Conservation (phyloP, 2,329 filamentous ascomycete species). For the Colletotrichum zoysiae region DNA sequence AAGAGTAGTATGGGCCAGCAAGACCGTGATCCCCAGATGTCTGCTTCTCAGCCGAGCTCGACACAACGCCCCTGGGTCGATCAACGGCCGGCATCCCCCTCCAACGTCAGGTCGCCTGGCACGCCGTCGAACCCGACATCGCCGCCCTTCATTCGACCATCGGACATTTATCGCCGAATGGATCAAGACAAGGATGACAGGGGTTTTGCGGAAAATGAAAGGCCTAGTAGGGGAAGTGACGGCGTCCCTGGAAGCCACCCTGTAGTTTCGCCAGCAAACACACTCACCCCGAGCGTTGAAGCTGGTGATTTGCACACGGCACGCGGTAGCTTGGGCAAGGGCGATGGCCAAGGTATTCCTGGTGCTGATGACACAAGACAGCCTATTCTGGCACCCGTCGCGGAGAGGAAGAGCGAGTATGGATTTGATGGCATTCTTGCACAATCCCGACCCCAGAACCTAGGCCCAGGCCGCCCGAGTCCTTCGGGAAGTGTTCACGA, state of each 20-base stretch:
- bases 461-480: conserved; percentile 15
- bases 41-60: conserved; percentile 49
- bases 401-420: conserved; percentile 71
- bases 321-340: conserved; percentile 2
- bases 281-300: conserved; percentile 23
- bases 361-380: conserved; percentile 39
- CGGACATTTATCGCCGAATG: conserved; percentile 81
- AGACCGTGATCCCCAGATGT: conserved; percentile 46
- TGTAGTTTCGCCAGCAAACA: conserved; percentile 17
- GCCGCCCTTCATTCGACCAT: conserved; percentile 76
- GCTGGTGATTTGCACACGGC: conserved; percentile 34
- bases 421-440: conserved; percentile 60
- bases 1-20: conserved; percentile 72
- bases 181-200: conserved; percentile 73
- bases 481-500: conserved; percentile 34
- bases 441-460: conserved; percentile 38
- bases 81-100: conserved; percentile 56
- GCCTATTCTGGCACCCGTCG: conserved; percentile 63
- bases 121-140: conserved; percentile 65
- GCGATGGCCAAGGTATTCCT: conserved; percentile 34
- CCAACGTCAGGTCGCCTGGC: conserved; percentile 49
- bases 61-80: conserved; percentile 50
- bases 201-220: conserved; percentile 67
- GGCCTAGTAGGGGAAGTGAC: conserved; percentile 68
- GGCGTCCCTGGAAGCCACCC: conserved; percentile 22